Conservation (phyloP, 2,329 filamentous ascomycete species). For the Botryosphaeria dothidea region DNA sequence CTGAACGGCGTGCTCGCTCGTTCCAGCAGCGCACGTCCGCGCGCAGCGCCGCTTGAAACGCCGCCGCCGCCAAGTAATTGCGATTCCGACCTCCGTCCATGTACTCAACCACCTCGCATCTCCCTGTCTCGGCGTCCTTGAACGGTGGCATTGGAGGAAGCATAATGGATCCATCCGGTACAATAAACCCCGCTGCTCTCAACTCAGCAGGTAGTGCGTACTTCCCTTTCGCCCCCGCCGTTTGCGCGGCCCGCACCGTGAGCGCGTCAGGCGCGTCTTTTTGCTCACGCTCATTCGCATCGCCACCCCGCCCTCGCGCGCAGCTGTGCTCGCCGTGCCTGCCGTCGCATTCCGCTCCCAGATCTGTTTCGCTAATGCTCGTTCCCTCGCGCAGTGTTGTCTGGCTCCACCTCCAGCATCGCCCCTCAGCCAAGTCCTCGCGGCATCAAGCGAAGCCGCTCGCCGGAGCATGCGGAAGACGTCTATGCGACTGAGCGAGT, state of each 20-base stretch:
- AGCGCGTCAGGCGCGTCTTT: conserved; percentile 15
- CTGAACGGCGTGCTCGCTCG: neutral
- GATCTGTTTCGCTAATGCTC: neutral
- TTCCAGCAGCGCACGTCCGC: conserved; percentile 3
- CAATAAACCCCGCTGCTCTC: conserved; percentile 44
- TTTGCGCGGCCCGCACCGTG: conserved; percentile 8
- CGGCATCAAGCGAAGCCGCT: conserved; percentile 44
- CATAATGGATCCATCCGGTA: conserved; percentile 43
- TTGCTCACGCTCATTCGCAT: neutral
- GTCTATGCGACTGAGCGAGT: conserved; percentile 32
- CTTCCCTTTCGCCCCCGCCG: conserved; percentile 1
- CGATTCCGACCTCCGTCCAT: conserved; percentile 26
- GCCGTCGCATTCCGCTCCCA: neutral
- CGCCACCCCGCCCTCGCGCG: neutral
- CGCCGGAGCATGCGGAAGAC: conserved; percentile 40
- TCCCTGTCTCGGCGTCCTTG: conserved; percentile 39
- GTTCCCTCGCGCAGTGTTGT: conserved; percentile 29
- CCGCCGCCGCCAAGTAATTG: conserved; percentile 14
- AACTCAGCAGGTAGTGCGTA: conserved; percentile 37
- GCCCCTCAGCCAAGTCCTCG: conserved; percentile 36
- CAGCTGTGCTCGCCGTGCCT: neutral
- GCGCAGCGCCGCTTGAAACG: conserved; percentile 19
- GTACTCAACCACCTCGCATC: conserved; percentile 39
- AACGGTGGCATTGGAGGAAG: conserved; percentile 41
- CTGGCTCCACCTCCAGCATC: conserved; percentile 31